Evolutionary conservation across 2,329 filamentous ascomycete genomes (phyloP).

Genomic region (Aspergillus fijiensis): DNA sequence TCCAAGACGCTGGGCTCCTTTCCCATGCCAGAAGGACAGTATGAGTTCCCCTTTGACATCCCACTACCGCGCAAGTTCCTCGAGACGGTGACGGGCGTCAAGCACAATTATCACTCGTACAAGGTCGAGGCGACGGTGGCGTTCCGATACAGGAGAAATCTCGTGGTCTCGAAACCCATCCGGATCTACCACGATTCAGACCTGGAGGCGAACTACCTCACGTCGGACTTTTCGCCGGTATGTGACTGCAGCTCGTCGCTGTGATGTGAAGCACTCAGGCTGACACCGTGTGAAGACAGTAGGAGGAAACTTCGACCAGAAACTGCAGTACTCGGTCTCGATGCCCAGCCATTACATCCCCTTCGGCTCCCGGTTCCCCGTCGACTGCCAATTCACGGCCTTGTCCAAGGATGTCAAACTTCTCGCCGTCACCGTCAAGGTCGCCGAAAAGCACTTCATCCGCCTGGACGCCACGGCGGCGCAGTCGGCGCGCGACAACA

Average conservation of each 20-base stretch:
- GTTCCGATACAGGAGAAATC: slow-evolving; percentile 1
- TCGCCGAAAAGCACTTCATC: slow-evolving; percentile 19
- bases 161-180: slow-evolving; percentile 17
- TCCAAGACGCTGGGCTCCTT: slow-evolving; percentile 19
- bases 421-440: slow-evolving; percentile 8
- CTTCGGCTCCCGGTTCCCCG: slow-evolving; percentile 20
- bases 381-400: slow-evolving; percentile 21
- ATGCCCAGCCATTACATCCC: slow-evolving; percentile 20
- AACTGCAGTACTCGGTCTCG: slow-evolving; percentile 20
- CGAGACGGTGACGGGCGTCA: slow-evolving; percentile 13
- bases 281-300: slow-evolving; percentile 9
- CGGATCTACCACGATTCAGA: slow-evolving; percentile 15
- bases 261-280: too few species aligned
- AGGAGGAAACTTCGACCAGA: slow-evolving; percentile 9
- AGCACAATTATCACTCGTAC: slow-evolving; percentile 21
- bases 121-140: slow-evolving; percentile 15
- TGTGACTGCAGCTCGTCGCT: neutral
- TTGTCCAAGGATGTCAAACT: slow-evolving; percentile 14
- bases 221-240: slow-evolving; percentile 7
- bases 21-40: slow-evolving; percentile 18
- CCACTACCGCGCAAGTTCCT: slow-evolving; percentile 11
- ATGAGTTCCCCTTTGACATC: slow-evolving; percentile 23
- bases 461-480: slow-evolving; percentile 19
- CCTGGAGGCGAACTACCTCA: slow-evolving; percentile 1
- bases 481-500: slow-evolving; percentile 15